Evolutionary conservation across 2,329 filamentous ascomycete species (phyloP).

Genomic region (Madurella mycetomatis): DNA sequence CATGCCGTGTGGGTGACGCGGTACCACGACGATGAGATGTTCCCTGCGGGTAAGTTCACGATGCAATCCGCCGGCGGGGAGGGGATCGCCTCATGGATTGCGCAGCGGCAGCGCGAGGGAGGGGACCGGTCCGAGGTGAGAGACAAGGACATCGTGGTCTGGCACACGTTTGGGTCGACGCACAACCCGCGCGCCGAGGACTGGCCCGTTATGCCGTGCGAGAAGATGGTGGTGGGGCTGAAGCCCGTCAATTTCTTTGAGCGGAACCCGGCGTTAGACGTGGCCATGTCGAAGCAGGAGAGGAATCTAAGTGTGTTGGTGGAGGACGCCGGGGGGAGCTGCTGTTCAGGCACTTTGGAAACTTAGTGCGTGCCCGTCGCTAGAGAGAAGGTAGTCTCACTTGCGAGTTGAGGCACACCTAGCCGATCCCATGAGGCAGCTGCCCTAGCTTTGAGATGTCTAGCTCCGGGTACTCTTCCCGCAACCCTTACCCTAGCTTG

Average conservation of each 20-base stretch:
- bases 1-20: slow-evolving; percentile 45
- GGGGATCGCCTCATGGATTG: slow-evolving; percentile 38
- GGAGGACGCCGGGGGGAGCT: background rate
- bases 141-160: slow-evolving; percentile 52
- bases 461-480: too few species aligned
- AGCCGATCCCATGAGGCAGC: too few species aligned
- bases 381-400: too few species aligned
- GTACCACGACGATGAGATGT: slow-evolving; percentile 41
- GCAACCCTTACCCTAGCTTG: background rate
- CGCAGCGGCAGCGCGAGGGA: slow-evolving; percentile 32
- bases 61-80: slow-evolving; percentile 46
- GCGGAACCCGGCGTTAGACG: slow-evolving; percentile 47
- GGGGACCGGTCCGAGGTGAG: slow-evolving; percentile 35
- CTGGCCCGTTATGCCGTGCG: slow-evolving; percentile 65
- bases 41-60: slow-evolving; percentile 40
- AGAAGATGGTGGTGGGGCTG: slow-evolving; percentile 47
- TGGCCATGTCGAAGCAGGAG: slow-evolving; percentile 38
- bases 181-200: slow-evolving; percentile 63
- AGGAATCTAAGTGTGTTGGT: slow-evolving; percentile 33
- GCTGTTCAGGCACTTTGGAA: background rate
- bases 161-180: slow-evolving; percentile 57
- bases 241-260: slow-evolving; percentile 53
- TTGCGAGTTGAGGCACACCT: too few species aligned
- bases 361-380: too few species aligned
- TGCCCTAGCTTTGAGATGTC: too few species aligned